Conservation (phyloP, 1,284 basidiomycete species). For the Sphaerobolus stellatus region DNA sequence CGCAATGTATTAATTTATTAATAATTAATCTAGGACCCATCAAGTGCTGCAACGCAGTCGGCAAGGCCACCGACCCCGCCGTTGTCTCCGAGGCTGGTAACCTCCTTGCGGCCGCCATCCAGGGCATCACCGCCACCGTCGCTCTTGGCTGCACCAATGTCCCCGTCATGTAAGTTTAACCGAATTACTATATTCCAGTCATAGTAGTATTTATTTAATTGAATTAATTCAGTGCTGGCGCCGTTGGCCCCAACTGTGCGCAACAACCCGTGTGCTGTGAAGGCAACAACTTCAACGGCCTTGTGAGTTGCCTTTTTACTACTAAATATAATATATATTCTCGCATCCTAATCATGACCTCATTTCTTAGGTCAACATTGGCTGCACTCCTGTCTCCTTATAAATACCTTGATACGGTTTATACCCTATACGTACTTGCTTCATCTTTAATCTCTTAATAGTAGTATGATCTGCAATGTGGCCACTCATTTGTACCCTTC, state of each 20-base stretch:
- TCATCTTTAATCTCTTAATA: too few relatives aligned
- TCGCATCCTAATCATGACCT: too few relatives aligned
- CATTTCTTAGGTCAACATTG: too few relatives aligned
- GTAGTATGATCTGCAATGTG: too few relatives aligned
- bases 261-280: constrained; percentile 30
- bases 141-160: background rate
- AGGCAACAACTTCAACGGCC: constrained; percentile 30
- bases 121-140: background rate
- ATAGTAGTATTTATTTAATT: background rate
- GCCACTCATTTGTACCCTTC: too few relatives aligned
- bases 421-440: too few relatives aligned
- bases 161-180: background rate
- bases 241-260: constrained; percentile 12
- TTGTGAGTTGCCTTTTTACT: too few relatives aligned
- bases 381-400: too few relatives aligned
- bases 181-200: background rate
- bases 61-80: background rate
- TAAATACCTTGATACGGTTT: too few relatives aligned
- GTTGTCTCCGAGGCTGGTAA: background rate
- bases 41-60: background rate
- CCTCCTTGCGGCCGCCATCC: background rate
- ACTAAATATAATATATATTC: too few relatives aligned
- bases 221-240: background rate
- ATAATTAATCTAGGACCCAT: background rate
- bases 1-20: too few relatives aligned